phyloP scores from a whole-genome alignment of 2,329 filamentous ascomycete genomes.

The Colletotrichum scovillei region DNA sequence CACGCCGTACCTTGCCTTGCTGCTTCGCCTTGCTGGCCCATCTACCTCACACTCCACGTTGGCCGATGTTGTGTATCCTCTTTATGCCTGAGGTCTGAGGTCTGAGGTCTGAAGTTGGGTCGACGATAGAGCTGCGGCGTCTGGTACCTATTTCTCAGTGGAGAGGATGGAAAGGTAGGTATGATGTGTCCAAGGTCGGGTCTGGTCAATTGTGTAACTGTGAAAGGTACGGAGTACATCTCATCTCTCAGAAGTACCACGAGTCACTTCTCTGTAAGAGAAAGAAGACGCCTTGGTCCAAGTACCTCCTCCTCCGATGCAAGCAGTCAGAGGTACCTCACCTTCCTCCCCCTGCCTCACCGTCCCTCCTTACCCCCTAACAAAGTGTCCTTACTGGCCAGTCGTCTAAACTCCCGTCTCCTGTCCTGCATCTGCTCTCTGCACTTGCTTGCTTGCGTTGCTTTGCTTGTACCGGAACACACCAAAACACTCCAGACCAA shows the following conservation, averaged over 20 bases:
- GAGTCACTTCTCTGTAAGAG: not conserved
- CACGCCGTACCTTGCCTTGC: not conserved
- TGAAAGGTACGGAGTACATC: too few species aligned
- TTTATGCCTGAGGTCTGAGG: not conserved
- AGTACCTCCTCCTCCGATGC: not conserved
- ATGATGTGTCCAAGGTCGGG: too few species aligned
- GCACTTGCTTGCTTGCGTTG: not conserved
- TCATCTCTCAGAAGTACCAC: not conserved
- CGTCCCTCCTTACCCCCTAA: slow-evolving; percentile 1
- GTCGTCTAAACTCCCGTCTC: slow-evolving; percentile 2
- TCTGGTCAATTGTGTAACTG: too few species aligned
- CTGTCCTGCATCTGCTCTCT: slow-evolving; percentile 7
- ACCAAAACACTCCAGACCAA: not conserved
- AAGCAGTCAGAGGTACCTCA: slow-evolving; percentile 6
- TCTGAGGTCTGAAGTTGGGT: not conserved
- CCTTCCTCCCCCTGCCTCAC: not conserved
- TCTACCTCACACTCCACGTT: not conserved
- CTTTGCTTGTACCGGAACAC: slow-evolving; percentile 1
- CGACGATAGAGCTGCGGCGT: not conserved
- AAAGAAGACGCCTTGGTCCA: not conserved
- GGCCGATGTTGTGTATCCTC: not conserved
- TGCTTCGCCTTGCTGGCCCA: not conserved
- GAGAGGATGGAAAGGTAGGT: not conserved
- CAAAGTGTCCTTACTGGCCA: slow-evolving; percentile 12
- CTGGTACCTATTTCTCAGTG: not conserved